Conservation (phyloP, 2,329 filamentous ascomycete species). For the Xylaria sp. region DNA sequence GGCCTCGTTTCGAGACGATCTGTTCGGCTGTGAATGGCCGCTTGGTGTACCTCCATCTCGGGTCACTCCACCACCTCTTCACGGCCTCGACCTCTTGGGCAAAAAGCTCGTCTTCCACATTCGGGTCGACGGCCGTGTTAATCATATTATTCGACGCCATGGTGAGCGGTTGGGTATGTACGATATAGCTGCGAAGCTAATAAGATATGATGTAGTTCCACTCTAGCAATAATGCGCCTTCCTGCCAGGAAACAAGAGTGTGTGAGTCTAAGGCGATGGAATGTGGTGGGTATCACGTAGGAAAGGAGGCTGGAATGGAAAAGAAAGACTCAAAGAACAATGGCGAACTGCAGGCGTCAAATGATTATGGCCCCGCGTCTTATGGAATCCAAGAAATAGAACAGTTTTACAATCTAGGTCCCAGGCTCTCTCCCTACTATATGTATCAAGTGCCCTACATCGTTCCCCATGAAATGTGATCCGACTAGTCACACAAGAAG, state of each 20-base stretch:
- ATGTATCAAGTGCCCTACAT: slow-evolving; percentile 8
- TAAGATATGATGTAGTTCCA: background rate
- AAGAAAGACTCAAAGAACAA: background rate
- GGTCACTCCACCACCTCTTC: slow-evolving; percentile 93
- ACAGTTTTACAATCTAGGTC: background rate
- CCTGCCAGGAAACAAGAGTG: background rate
- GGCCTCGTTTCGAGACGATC: slow-evolving; percentile 95
- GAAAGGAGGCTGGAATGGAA: background rate
- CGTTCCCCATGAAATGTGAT: slow-evolving; percentile 10
- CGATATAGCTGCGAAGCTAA: background rate
- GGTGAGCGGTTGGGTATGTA: slow-evolving; percentile 41
- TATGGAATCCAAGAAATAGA: background rate
- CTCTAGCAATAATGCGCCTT: background rate
- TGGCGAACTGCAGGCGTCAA: background rate
- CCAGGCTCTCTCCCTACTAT: background rate
- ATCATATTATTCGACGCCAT: slow-evolving; percentile 74
- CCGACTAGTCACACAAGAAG: slow-evolving; percentile 30
- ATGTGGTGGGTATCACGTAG: slow-evolving; percentile 25
- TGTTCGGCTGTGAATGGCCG: slow-evolving; percentile 95
- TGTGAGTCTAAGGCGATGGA: slow-evolving; percentile 10
- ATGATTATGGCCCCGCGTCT: slow-evolving; percentile 4
- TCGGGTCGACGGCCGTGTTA: slow-evolving; percentile 65
- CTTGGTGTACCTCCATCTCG: slow-evolving; percentile 92
- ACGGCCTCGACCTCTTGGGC: slow-evolving; percentile 85
- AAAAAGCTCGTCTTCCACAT: slow-evolving; percentile 73